Conservation (phyloP, 2,329 filamentous ascomycete species). For the Pezicula carpinea region DNA sequence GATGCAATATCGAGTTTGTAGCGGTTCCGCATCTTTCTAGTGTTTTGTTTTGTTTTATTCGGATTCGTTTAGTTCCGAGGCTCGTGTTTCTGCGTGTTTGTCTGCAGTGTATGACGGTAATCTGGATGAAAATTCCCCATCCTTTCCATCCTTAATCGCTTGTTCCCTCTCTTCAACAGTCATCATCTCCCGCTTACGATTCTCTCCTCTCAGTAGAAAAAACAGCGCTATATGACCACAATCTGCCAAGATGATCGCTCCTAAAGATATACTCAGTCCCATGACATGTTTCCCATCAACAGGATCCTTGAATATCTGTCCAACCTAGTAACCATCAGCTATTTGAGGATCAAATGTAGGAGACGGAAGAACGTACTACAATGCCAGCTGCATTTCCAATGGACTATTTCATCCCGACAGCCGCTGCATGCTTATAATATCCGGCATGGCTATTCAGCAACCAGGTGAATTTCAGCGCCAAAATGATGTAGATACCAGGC, state of each 20-base stretch:
- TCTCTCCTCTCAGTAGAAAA: slow-evolving; percentile 15
- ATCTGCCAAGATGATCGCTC: slow-evolving; percentile 16
- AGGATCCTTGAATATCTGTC: slow-evolving; percentile 8
- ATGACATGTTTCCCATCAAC: slow-evolving; percentile 20
- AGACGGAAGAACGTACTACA: slow-evolving; percentile 22
- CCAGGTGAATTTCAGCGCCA: slow-evolving; percentile 44
- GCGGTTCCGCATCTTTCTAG: no score
- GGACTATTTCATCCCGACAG: slow-evolving; percentile 41
- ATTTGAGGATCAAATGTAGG: background rate
- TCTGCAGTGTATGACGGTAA: slow-evolving; percentile 17
- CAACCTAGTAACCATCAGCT: background rate
- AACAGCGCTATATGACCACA: slow-evolving; percentile 17
- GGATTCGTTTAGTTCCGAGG: no score
- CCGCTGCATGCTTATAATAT: slow-evolving; percentile 41
- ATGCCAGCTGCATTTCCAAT: slow-evolving; percentile 43
- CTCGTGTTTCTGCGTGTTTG: no score
- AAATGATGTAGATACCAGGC: slow-evolving; percentile 41
- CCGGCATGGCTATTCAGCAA: slow-evolving; percentile 40
- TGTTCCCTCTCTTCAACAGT: slow-evolving; percentile 18
- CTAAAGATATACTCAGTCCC: slow-evolving; percentile 20
- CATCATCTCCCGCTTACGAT: slow-evolving; percentile 14
- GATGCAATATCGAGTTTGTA: no score
- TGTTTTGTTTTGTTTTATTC: no score
- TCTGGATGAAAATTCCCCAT: slow-evolving; percentile 22
- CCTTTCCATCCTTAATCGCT: slow-evolving; percentile 17